A percentile compares a stretch with the other conserved stretches of the same genome.
These are phyloP conservation scores for Triangularia setosa DNA, from an alignment of 2,329 filamentous ascomycete genomes.

Conservation along the genomic window DNA sequence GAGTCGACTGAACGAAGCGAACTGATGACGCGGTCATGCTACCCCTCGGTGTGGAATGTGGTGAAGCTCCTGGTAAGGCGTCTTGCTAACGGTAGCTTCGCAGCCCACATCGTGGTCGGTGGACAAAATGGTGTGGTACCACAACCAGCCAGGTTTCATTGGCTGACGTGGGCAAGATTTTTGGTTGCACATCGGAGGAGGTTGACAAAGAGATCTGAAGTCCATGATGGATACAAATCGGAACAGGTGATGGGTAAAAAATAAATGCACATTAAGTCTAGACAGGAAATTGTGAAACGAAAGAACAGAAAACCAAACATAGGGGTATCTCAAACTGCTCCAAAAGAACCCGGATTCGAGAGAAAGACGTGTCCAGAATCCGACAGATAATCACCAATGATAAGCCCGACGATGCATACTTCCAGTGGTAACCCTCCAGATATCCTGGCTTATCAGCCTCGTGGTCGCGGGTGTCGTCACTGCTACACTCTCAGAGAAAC, in stretches of 20 bases:
- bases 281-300: too few species aligned
- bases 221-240: too few species aligned
- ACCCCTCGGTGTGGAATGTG: not conserved
- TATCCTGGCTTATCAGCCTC: not conserved
- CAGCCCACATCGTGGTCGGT: not conserved
- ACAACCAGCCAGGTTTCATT: not conserved
- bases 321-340: not conserved
- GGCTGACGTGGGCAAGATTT: not conserved
- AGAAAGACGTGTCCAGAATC: too few species aligned
- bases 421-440: not conserved
- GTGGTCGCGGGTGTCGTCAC: not conserved
- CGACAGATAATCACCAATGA: not conserved
- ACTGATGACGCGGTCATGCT: not conserved
- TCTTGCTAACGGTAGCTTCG: not conserved
- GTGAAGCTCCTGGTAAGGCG: not conserved
- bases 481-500: not conserved
- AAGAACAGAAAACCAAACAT: not conserved
- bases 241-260: too few species aligned
- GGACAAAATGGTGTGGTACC: not conserved
- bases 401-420: not conserved
- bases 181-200: not conserved
- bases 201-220: not conserved
- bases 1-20: not conserved
- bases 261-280: too few species aligned
- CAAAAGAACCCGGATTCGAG: not conserved